These are phyloP conservation scores for Vicia villosa DNA, from an alignment of 306 rosid genomes.

Conservation along the genomic window DNA sequence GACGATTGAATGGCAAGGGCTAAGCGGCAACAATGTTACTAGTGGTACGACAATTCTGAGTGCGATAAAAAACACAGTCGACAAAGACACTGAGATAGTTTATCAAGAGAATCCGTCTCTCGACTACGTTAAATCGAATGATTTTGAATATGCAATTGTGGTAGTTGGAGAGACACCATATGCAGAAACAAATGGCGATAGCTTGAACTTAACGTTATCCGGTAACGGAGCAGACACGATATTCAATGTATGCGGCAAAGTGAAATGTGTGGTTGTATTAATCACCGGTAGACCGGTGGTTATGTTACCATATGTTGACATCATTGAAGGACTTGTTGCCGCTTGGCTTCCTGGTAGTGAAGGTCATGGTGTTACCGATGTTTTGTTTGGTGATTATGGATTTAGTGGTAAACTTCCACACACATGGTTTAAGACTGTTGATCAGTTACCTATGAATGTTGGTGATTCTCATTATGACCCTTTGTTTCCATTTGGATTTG, in stretches of 20 bases:
- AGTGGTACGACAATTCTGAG: slow-evolving; percentile 41
- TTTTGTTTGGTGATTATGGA: slow-evolving; percentile 46
- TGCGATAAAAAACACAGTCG: slow-evolving; percentile 38
- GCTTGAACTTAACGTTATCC: slow-evolving; percentile 36
- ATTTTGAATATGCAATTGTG: slow-evolving; percentile 40
- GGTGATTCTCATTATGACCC: slow-evolving; percentile 47
- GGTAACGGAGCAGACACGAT: slow-evolving; percentile 27
- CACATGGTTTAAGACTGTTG: slow-evolving; percentile 46
- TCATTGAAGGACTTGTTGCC: slow-evolving; percentile 37
- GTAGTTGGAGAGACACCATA: slow-evolving; percentile 47
- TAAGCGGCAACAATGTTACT: slow-evolving; percentile 34
- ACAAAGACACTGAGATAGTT: slow-evolving; percentile 28
- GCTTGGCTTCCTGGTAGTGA: slow-evolving; percentile 53
- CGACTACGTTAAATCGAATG: slow-evolving; percentile 20
- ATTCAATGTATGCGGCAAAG: slow-evolving; percentile 36
- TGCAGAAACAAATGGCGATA: slow-evolving; percentile 40
- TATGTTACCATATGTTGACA: slow-evolving; percentile 36
- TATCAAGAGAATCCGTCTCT: slow-evolving; percentile 34
- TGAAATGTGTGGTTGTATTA: slow-evolving; percentile 38
- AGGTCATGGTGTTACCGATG: slow-evolving; percentile 47
- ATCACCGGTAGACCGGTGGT: slow-evolving; percentile 46
- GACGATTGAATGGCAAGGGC: slow-evolving; percentile 49
- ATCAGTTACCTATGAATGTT: slow-evolving; percentile 48
- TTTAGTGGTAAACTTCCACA: slow-evolving; percentile 44
- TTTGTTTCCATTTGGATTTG: slow-evolving; percentile 50